Evolutionary conservation across 257 asterid species (phyloP).

Genomic region (Capsicum chinense): DNA sequence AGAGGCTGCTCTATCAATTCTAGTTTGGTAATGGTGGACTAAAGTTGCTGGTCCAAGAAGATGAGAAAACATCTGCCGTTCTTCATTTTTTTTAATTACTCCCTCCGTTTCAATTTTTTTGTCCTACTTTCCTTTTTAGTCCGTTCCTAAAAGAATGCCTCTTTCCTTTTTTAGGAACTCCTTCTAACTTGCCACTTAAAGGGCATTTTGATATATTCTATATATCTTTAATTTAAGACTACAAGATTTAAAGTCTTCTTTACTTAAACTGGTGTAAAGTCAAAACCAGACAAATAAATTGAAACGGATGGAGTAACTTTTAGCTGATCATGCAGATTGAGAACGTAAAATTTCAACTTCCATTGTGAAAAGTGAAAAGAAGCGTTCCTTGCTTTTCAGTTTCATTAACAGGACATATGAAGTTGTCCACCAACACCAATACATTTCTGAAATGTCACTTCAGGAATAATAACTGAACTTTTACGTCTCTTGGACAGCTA

Average conservation of each 20-base stretch:
- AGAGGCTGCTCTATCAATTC: conserved; percentile 5
- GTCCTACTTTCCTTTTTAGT: too few species aligned
- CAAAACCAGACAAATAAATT: too few species aligned
- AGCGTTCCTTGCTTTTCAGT: background rate
- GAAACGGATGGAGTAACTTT: background rate
- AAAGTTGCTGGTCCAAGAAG: background rate
- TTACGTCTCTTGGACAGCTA: conserved; percentile 57
- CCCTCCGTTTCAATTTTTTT: too few species aligned
- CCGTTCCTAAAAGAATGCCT: too few species aligned
- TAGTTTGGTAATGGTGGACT: background rate
- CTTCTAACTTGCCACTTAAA: too few species aligned
- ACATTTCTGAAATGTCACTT: conserved; percentile 8
- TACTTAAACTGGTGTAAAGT: too few species aligned
- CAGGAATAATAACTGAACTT: conserved; percentile 14
- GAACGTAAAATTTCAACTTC: conserved; percentile 6
- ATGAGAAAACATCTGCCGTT: background rate
- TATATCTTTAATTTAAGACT: too few species aligned
- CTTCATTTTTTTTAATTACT: background rate
- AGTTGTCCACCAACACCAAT: background rate
- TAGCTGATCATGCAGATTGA: background rate
- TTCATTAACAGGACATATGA: background rate
- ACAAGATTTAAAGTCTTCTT: too few species aligned
- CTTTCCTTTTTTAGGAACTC: too few species aligned
- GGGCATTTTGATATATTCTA: too few species aligned
- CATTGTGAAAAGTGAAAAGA: background rate